phyloP scores from a whole-genome alignment of 1,284 basidiomycete species.

The Neonothopanus nambi region DNA sequence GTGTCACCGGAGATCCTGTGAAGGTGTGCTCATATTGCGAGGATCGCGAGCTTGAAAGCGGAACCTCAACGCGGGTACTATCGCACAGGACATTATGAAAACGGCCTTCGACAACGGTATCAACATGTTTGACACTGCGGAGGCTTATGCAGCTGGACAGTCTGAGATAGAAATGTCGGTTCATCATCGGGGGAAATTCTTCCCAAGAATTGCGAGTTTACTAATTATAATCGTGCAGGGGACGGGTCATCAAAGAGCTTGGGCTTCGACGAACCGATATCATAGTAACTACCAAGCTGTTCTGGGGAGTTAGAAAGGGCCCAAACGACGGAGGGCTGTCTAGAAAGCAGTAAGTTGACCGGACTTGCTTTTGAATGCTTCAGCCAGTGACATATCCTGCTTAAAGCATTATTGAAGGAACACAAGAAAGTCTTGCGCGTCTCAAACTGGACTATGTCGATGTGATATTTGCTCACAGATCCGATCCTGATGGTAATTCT shows the following conservation, averaged over 20 bases:
- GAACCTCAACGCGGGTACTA: slow-evolving; percentile 4
- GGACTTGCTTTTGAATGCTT: background rate
- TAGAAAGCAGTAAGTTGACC: slow-evolving; percentile 65
- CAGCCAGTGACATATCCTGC: background rate
- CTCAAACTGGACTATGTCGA: slow-evolving; percentile 80
- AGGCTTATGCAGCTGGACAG: slow-evolving; percentile 68
- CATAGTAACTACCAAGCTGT: slow-evolving; percentile 73
- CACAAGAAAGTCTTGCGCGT: slow-evolving; percentile 66
- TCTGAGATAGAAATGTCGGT: slow-evolving; percentile 67
- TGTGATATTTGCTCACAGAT: slow-evolving; percentile 59
- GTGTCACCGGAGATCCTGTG: slow-evolving; percentile 71
- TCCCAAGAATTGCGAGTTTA: background rate
- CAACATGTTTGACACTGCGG: slow-evolving; percentile 64
- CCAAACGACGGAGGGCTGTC: slow-evolving; percentile 65
- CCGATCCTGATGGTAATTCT: slow-evolving; percentile 40
- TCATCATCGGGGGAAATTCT: background rate
- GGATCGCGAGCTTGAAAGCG: background rate
- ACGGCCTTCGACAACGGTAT: slow-evolving; percentile 66
- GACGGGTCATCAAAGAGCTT: slow-evolving; percentile 76
- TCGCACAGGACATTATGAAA: slow-evolving; percentile 59
- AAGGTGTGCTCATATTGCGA: slow-evolving; percentile 41
- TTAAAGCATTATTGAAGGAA: slow-evolving; percentile 74
- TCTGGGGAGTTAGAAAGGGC: slow-evolving; percentile 55
- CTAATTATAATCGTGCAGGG: slow-evolving; percentile 43
- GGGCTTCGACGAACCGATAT: slow-evolving; percentile 71